Conservation (phyloP, 306 rosid species). For the Ceratonia siliqua region DNA sequence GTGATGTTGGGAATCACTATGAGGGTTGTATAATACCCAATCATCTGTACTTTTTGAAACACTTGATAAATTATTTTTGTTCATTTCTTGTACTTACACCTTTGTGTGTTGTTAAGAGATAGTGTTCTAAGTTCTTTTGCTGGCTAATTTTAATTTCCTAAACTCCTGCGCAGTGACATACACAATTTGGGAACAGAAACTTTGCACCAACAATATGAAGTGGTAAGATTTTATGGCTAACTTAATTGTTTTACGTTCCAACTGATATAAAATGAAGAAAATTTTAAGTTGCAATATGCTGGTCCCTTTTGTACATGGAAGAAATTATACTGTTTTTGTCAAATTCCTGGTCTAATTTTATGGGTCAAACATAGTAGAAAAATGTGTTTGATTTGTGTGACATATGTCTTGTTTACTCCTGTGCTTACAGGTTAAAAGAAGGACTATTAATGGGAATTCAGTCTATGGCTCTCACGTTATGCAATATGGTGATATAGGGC, state of each 20-base stretch:
- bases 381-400: slow-evolving; percentile 5
- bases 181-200: slow-evolving; percentile 83
- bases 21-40: too few species aligned
- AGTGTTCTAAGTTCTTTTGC: background rate
- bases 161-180: slow-evolving; percentile 61
- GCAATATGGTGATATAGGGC: slow-evolving; percentile 77
- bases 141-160: slow-evolving; percentile 28
- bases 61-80: too few species aligned
- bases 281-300: background rate
- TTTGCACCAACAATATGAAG: slow-evolving; percentile 80
- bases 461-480: slow-evolving; percentile 89
- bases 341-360: slow-evolving; percentile 9
- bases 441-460: slow-evolving; percentile 61
- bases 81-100: background rate
- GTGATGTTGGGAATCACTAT: too few species aligned
- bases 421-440: slow-evolving; percentile 68
- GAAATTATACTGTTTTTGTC: background rate
- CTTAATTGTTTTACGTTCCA: background rate
- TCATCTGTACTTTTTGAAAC: too few species aligned
- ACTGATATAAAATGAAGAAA: background rate
- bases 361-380: background rate
- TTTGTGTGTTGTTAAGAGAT: slow-evolving; percentile 12
- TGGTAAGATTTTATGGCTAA: slow-evolving; percentile 56
- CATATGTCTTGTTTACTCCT: slow-evolving; percentile 14
- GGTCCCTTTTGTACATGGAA: background rate